Percentiles rank a stretch among this genome's conserved stretches.
Conservation (phyloP, 139 green algal species). For the Mesotaenium endlicherianum region DNA sequence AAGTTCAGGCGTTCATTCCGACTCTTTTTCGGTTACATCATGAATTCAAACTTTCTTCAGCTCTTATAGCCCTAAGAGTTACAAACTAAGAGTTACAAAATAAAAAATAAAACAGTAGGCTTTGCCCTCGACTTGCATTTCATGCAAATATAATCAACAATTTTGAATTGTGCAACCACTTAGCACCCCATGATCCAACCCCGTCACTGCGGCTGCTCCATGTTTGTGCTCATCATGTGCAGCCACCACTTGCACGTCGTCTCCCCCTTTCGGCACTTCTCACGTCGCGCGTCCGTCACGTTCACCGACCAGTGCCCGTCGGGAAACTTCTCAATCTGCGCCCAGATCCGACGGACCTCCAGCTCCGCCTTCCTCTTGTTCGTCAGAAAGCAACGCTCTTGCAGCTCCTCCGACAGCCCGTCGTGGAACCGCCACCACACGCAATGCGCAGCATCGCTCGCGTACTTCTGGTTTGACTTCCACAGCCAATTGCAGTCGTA, state of each 20-base stretch:
- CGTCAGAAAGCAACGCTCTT: background rate
- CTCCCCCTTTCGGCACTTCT: background rate
- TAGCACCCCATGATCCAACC: no score
- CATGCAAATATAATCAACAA: no score
- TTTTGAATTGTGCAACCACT: no score
- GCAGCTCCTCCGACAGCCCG: background rate
- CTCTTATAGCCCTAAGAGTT: no score
- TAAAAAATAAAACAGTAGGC: no score
- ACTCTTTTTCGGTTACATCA: no score
- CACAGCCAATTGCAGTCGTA: conserved; percentile 1
- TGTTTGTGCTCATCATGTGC: background rate
- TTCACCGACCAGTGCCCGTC: background rate
- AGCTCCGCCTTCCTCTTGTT: background rate
- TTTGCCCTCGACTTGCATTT: no score
- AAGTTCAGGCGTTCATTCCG: no score
- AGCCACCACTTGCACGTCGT: background rate
- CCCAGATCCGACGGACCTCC: no score
- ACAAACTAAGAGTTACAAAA: no score
- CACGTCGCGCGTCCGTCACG: background rate
- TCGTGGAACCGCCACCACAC: conserved; percentile 9
- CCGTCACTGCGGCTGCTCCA: background rate
- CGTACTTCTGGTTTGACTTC: background rate
- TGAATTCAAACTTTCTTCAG: no score
- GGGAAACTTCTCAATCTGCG: background rate
- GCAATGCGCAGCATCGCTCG: background rate